A percentile compares a stretch with the other conserved stretches of the same genome.
Evolutionary conservation across 2,329 filamentous ascomycete species (phyloP).

Genomic region (Venturia pyrina): DNA sequence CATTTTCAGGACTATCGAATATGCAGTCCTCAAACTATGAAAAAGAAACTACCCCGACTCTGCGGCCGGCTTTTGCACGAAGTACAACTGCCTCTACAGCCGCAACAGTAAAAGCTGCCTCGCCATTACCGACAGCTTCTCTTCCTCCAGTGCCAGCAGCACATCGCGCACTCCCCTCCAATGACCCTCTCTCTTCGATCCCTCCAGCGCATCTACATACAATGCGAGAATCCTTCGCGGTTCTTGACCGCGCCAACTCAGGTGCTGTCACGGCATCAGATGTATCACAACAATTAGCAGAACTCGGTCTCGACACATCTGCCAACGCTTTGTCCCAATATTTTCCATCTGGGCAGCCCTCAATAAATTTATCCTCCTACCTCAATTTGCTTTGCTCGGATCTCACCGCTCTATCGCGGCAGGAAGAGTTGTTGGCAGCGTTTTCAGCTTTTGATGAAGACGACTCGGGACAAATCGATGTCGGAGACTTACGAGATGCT

Average conservation of each 20-base stretch:
- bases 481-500: conserved; percentile 72
- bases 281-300: conserved; percentile 76
- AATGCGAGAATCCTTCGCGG: conserved; percentile 86
- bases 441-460: conserved; percentile 95
- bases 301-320: conserved; percentile 70
- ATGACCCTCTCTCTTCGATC: conserved; percentile 58
- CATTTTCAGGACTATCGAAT: not conserved
- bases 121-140: conserved; percentile 10
- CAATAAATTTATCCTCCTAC: conserved; percentile 73
- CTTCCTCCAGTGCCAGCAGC: conserved; percentile 13
- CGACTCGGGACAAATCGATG: conserved; percentile 85
- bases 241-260: conserved; percentile 81
- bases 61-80: conserved; percentile 1
- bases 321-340: conserved; percentile 65
- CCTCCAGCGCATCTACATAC: conserved; percentile 76
- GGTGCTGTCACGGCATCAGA: conserved; percentile 74
- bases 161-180: conserved; percentile 27
- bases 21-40: not conserved
- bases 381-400: conserved; percentile 70
- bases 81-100: conserved; percentile 7
- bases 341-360: conserved; percentile 61
- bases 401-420: conserved; percentile 64
- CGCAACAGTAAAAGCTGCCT: conserved; percentile 6
- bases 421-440: conserved; percentile 73
- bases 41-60: not conserved